Conservation (phyloP, 805 yeast species). For the Lachancea sp. region DNA sequence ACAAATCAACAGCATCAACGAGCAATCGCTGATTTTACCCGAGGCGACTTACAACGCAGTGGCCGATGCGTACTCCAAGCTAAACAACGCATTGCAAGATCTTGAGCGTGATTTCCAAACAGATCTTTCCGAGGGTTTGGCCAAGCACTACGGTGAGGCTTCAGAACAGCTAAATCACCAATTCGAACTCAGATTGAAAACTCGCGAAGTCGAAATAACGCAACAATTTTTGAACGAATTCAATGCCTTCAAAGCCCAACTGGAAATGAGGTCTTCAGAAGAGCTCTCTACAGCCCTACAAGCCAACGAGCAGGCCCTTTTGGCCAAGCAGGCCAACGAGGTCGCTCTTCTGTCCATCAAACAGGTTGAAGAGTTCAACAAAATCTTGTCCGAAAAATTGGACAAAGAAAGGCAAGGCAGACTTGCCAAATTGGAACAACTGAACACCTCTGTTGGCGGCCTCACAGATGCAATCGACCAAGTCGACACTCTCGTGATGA, state of each 20-base stretch:
- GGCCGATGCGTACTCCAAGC: slow-evolving; percentile 11
- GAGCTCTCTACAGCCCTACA: slow-evolving; percentile 59
- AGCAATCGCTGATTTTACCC: slow-evolving; percentile 27
- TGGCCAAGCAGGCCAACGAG: slow-evolving; percentile 68
- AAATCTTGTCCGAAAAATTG: slow-evolving; percentile 50
- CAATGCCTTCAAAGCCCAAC: slow-evolving; percentile 50
- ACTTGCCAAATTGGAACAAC: slow-evolving; percentile 57
- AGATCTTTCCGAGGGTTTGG: slow-evolving; percentile 12
- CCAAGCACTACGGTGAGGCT: slow-evolving; percentile 15
- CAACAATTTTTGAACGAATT: slow-evolving; percentile 54
- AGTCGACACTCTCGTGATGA: slow-evolving; percentile 35
- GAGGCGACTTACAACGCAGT: slow-evolving; percentile 16
- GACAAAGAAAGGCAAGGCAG: slow-evolving; percentile 76
- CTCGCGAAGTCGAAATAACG: slow-evolving; percentile 52
- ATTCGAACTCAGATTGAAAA: slow-evolving; percentile 20
- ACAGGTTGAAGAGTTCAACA: slow-evolving; percentile 61
- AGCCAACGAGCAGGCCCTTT: slow-evolving; percentile 57
- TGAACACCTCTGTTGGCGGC: slow-evolving; percentile 47
- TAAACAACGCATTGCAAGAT: slow-evolving; percentile 12
- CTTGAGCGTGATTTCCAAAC: slow-evolving; percentile 15
- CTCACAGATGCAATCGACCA: slow-evolving; percentile 37
- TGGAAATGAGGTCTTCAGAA: slow-evolving; percentile 52
- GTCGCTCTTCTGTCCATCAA: slow-evolving; percentile 59
- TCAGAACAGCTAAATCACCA: slow-evolving; percentile 19
- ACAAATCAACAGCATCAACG: slow-evolving; percentile 33